phyloP scores from a whole-genome alignment of 139 green algal species.

The Tetradesmus lagerheimii region DNA sequence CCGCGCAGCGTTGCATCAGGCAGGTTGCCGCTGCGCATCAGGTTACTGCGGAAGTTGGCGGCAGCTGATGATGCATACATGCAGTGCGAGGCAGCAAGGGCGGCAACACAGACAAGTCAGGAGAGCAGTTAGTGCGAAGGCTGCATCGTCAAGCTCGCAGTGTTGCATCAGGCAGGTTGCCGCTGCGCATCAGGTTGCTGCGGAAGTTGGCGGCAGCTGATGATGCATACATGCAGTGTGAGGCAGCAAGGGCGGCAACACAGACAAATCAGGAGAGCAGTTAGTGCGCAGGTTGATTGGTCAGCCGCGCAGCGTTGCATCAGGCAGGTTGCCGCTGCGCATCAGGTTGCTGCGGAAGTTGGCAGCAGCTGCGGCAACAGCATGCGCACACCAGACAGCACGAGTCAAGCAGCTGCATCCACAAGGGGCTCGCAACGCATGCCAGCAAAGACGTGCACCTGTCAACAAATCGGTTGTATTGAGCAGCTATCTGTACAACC shows the following conservation, averaged over 20 bases:
- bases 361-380: conserved; percentile 52
- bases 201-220: conserved; percentile 71
- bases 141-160: no score
- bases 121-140: not conserved
- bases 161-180: conserved; percentile 53
- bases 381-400: no score
- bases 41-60: conserved; percentile 69
- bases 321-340: conserved; percentile 56
- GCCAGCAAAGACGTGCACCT: no score
- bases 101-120: not conserved
- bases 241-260: not conserved
- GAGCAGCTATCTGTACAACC: no score
- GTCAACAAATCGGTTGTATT: no score
- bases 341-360: conserved; percentile 75
- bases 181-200: conserved; percentile 64
- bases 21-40: conserved; percentile 66
- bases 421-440: no score
- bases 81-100: not conserved
- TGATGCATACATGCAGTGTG: conserved; percentile 35
- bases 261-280: not conserved
- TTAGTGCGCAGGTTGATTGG: no score
- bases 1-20: conserved; percentile 49
- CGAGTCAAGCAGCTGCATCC: no score
- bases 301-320: conserved; percentile 52
- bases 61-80: conserved; percentile 55